These are phyloP conservation scores for Miscanthus sacchariflorus DNA, from an alignment of 202 grass and related monocot genomes.

Conservation along the genomic window DNA sequence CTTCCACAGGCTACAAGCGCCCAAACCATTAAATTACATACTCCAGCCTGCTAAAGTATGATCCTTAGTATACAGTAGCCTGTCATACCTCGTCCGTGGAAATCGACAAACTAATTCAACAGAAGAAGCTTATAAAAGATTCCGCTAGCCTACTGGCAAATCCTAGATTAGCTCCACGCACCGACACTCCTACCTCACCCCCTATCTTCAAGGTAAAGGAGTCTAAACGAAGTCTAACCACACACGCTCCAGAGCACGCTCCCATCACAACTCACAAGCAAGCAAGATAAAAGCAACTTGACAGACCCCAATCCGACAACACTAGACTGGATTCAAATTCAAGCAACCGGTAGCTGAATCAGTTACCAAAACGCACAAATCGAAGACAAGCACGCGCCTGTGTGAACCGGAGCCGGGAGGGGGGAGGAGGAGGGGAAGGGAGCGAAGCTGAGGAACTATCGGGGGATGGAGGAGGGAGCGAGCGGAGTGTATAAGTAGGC, in stretches of 20 bases:
- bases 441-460: not conserved
- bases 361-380: not conserved
- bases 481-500: conserved; percentile 43
- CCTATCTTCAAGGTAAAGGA: not conserved
- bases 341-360: not conserved
- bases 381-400: conserved; percentile 15
- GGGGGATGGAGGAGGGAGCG: not conserved
- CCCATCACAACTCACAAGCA: not conserved
- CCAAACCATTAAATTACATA: not conserved
- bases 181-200: not conserved
- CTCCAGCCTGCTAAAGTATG: not conserved
- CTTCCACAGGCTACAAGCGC: not conserved
- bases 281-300: not conserved
- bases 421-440: no score
- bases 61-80: not conserved
- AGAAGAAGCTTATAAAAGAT: not conserved
- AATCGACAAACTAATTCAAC: not conserved
- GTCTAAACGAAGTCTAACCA: not conserved
- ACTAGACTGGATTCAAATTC: not conserved
- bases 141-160: not conserved
- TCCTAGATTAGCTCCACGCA: not conserved
- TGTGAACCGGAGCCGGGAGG: not conserved
- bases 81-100: not conserved
- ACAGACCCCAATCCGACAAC: not conserved
- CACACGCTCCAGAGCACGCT: not conserved